Evolutionary conservation across 140 eudicot genomes (phyloP).

Genomic region (Erigeron philadelphicus): DNA sequence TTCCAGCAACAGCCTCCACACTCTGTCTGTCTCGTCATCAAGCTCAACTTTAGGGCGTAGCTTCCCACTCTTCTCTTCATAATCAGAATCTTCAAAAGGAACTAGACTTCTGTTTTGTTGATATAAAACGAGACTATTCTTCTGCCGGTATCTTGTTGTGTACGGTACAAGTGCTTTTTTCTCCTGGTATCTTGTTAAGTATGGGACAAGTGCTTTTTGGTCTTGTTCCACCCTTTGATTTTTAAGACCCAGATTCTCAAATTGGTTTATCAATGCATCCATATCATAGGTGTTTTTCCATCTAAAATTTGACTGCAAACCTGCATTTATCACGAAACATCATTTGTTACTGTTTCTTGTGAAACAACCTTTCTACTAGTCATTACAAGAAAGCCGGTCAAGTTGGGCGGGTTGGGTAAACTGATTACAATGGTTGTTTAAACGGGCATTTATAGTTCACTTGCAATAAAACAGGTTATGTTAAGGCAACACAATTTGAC

Average conservation of each 20-base stretch:
- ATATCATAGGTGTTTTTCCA: slow-evolving; percentile 35
- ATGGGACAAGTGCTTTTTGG: slow-evolving; percentile 38
- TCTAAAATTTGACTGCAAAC: slow-evolving; percentile 39
- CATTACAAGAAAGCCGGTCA: neutral
- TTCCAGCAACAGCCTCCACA: slow-evolving; percentile 85
- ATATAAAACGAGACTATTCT: slow-evolving; percentile 61
- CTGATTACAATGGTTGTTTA: neutral
- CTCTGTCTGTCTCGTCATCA: slow-evolving; percentile 93
- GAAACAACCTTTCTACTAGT: neutral
- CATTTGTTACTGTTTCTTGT: neutral
- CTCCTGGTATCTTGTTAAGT: slow-evolving; percentile 19
- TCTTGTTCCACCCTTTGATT: slow-evolving; percentile 20
- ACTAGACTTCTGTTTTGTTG: slow-evolving; percentile 42
- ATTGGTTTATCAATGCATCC: slow-evolving; percentile 45
- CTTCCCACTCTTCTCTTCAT: slow-evolving; percentile 37
- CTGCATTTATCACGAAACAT: slow-evolving; percentile 28
- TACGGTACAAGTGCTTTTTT: slow-evolving; percentile 37
- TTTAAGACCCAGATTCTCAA: slow-evolving; percentile 46
- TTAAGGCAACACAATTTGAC: neutral
- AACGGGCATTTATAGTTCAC: neutral
- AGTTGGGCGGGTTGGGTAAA: neutral
- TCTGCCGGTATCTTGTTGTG: slow-evolving; percentile 38
- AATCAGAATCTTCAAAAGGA: slow-evolving; percentile 49
- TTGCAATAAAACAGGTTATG: neutral
- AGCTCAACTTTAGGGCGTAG: slow-evolving; percentile 85